phyloP scores from a whole-genome alignment of 83 land plant species.

The Isoetes engelmannii region DNA sequence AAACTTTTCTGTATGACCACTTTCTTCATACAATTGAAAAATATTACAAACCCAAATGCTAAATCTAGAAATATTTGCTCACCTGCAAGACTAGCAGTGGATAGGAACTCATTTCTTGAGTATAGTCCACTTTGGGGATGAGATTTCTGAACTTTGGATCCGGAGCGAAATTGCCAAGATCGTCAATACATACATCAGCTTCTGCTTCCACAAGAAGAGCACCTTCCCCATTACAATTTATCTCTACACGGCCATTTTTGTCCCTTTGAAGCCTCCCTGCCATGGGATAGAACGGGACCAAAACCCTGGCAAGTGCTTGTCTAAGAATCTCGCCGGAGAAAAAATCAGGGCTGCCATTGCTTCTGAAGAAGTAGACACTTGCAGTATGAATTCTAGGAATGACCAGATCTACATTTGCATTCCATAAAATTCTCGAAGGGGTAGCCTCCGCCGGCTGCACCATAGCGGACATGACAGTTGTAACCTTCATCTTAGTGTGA shows the following conservation, averaged over 20 bases:
- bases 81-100: slow-evolving; percentile 78
- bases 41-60: not conserved
- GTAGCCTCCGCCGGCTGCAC: slow-evolving; percentile 59
- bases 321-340: slow-evolving; percentile 42
- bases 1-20: not conserved
- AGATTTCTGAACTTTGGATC: slow-evolving; percentile 48
- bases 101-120: slow-evolving; percentile 46
- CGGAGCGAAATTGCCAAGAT: slow-evolving; percentile 75
- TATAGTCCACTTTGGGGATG: slow-evolving; percentile 63
- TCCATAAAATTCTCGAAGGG: slow-evolving; percentile 50
- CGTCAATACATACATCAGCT: slow-evolving; percentile 42
- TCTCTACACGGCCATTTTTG: slow-evolving; percentile 54
- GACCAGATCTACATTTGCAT: slow-evolving; percentile 65
- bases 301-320: slow-evolving; percentile 42
- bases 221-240: slow-evolving; percentile 58
- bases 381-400: slow-evolving; percentile 54
- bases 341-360: slow-evolving; percentile 27
- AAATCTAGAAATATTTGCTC: not conserved
- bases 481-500: slow-evolving; percentile 34
- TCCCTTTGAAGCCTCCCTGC: slow-evolving; percentile 56
- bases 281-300: slow-evolving; percentile 83
- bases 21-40: not conserved
- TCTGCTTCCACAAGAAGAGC: slow-evolving; percentile 75
- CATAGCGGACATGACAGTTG: slow-evolving; percentile 32
- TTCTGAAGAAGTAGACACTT: slow-evolving; percentile 69